Conservation (phyloP, 2,329 filamentous ascomycete species). For the Pseudovirgaria hyperparasitica region DNA sequence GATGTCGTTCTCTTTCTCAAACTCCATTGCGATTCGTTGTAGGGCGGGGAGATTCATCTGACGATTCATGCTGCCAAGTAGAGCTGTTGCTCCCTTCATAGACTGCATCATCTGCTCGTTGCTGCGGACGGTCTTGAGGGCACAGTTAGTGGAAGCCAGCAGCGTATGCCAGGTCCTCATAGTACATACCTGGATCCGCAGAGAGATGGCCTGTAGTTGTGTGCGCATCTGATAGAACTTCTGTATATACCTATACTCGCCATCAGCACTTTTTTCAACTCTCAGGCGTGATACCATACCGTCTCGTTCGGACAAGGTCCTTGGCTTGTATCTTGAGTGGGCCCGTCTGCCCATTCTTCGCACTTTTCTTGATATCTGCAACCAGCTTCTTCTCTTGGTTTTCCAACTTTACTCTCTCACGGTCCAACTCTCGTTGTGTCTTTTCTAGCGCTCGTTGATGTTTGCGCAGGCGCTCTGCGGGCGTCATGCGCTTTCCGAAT, state of each 20-base stretch:
- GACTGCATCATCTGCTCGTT: conserved; percentile 99
- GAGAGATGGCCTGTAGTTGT: conserved; percentile 87
- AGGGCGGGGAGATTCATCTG: conserved; percentile 94
- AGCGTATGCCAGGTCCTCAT: not conserved
- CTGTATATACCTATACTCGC: conserved; percentile 62
- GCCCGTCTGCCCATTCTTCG: conserved; percentile 97
- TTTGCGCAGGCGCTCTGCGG: conserved; percentile 78
- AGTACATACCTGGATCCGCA: conserved; percentile 72
- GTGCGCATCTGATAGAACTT: conserved; percentile 99
- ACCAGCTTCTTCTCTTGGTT: conserved; percentile 98
- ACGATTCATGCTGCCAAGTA: conserved; percentile 92
- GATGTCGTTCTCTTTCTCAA: conserved; percentile 96
- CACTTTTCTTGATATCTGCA: conserved; percentile 92
- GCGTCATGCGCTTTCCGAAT: conserved; percentile 98
- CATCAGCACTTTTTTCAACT: conserved; percentile 5
- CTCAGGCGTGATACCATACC: conserved; percentile 31
- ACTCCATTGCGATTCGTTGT: conserved; percentile 96
- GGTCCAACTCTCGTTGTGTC: conserved; percentile 89
- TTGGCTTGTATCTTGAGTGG: conserved; percentile 97
- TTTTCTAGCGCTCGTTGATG: conserved; percentile 96
- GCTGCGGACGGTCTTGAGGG: conserved; percentile 72
- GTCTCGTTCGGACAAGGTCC: conserved; percentile 82
- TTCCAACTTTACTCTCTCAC: conserved; percentile 89
- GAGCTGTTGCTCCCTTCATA: conserved; percentile 89
- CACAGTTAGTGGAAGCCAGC: conserved; percentile 1